phyloP scores from a whole-genome alignment of 163 green algal species.

The Volvox carteri region DNA sequence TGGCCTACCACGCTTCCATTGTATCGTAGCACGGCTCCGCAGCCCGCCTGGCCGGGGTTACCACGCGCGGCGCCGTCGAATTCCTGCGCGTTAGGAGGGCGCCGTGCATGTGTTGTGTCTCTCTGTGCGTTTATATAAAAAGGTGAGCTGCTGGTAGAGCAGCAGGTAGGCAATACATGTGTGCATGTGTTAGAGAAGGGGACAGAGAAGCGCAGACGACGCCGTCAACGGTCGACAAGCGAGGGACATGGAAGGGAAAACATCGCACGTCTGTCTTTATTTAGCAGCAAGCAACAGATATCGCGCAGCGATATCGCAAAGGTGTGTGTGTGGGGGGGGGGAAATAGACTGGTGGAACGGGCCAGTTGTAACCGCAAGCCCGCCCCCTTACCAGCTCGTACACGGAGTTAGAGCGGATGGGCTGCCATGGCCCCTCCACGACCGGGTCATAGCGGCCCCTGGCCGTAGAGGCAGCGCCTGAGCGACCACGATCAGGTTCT shows the following conservation, averaged over 20 bases:
- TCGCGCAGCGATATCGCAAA: background rate
- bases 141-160: no score
- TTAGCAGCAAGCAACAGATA: background rate
- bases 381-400: slow-evolving; percentile 48
- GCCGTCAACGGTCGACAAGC: no score
- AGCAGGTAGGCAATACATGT: no score
- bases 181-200: no score
- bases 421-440: slow-evolving; percentile 26
- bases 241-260: no score
- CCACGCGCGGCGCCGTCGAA: slow-evolving; percentile 48
- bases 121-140: no score
- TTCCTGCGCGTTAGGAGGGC: slow-evolving; percentile 27
- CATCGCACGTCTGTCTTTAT: background rate
- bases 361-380: no score
- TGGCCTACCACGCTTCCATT: background rate
- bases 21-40: slow-evolving; percentile 38
- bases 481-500: no score
- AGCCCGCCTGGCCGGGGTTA: slow-evolving; percentile 47
- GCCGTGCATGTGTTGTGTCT: no score
- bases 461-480: background rate
- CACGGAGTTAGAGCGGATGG: background rate
- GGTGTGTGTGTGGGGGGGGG: no score
- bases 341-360: no score
- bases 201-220: no score
- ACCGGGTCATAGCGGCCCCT: background rate